Base-by-base conservation (phyloP, 2,329 filamentous ascomycete genomes). In the Nemania bipapillata region DNA sequence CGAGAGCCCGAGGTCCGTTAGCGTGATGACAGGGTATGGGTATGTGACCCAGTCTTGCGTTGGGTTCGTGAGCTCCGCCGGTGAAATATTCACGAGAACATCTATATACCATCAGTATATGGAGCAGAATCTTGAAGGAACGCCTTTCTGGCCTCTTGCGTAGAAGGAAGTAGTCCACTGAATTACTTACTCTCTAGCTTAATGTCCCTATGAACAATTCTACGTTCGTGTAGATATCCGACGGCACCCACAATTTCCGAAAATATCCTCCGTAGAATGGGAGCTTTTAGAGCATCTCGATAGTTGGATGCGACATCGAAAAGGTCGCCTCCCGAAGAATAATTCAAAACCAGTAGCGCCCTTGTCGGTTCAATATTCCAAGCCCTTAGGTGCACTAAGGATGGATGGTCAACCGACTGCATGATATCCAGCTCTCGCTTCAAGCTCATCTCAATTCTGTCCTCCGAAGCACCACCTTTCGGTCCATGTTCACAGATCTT, bases 401-500 rank as follows among this genome's bases (percentile, higher is more conserved):
- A 97, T 0, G 96, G 95, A 79, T 99, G 94, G 61, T 91, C 90
- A 74, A 98, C 90, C 20, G 87, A 89, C 78, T 92, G 93, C 84
- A 99, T 90, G 72, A 99, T 96, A 75, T 98, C 95, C 47, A 99
- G 87, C 83, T 99, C 96, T 69, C 96, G 90, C 81, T 97, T 97
- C 71, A 99, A 83, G 65, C 94, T 96, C 81, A 96, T 93, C 80
- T 97, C 95, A 70, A 98, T 90, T 45, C 96, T 90, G 74, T 97
- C 92, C 78, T 97, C 94, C 56, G 96, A 96, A 3, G 94, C 95
- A 53, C 95, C 95, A 60, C 96, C 96, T 26, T 93, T 93, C 0
- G 96, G 95, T 3, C 95, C 96, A 80, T 97, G 94, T 79, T 97
- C 93, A 77, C 96, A 95, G 52, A 99, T 90, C 80, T 99, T 99